Evolutionary conservation across 495 filamentous ascomycete genomes (phyloP), one percentile per base, ranked within the genome.

Genomic region (Aspergillus ostianus): DNA sequence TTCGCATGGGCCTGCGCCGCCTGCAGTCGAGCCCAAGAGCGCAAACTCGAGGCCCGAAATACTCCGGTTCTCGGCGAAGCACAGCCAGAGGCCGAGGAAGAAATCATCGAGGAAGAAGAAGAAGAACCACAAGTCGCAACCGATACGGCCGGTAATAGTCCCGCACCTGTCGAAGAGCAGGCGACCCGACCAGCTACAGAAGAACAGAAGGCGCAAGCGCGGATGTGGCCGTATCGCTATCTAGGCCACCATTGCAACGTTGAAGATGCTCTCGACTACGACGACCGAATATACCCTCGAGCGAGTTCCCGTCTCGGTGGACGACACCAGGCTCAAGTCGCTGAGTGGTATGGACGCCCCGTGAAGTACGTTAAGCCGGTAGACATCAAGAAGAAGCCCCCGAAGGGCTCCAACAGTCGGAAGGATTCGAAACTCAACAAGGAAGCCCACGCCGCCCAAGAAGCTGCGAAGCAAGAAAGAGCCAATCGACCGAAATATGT

Each of bases 1-100:
- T 99, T 99, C 77, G 94, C 91, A 9, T 99, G 94, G 94, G 90
- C 94, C 17, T 99, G 94, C 73, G 94, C 90, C 23, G 88, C 94
- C 56, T 99, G 94, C 74, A 96, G 91, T 70, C 88, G 92, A 64
- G 92, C 90, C 23, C 93, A 96, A 64, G 95, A 98, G 74, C 86
- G 89, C 55, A 95, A 90, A 72, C 79, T 97, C 15, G 93, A 99
- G 71, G 91, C 91, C 50, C 87, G 93, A 45, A 89, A 96, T 70
- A 96, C 93, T 3, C 90, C 92, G 9, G 83, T 82, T 62, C 70
- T 81, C 67, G 67, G 77, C 60, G 76, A 85, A 74, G 64, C 63
- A 54, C 77, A 74, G 21, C 67, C 72, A 18, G 91, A 94, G 58
- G 86, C 80, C 4, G 90, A 90, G 17, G 93, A 97, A 54, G 93